A percentile compares a stretch with the other conserved stretches of the same genome.
Conservation (phyloP, 768 basidiomycete genomes). For the Pholiota microspora region DNA sequence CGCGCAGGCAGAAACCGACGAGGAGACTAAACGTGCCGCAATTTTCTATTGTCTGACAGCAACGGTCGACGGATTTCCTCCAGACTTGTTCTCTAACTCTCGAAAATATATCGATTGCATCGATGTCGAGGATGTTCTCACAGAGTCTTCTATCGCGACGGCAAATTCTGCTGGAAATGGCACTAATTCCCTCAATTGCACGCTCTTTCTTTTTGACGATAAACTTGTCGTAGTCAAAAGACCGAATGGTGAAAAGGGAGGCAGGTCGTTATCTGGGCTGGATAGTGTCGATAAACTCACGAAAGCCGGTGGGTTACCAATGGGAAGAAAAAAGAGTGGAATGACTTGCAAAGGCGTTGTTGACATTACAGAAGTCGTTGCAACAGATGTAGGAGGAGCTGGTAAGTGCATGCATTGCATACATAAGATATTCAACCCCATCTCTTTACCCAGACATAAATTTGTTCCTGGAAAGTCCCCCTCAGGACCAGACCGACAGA, state of each 20-base stretch:
- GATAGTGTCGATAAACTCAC: slow-evolving; percentile 76
- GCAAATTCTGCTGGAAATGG: slow-evolving; percentile 38
- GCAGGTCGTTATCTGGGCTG: slow-evolving; percentile 68
- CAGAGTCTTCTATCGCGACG: slow-evolving; percentile 49
- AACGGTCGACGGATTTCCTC: slow-evolving; percentile 89
- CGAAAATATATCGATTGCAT: slow-evolving; percentile 89
- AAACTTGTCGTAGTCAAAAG: slow-evolving; percentile 91
- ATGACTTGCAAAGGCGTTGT: slow-evolving; percentile 84
- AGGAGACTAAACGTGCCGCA: slow-evolving; percentile 85
- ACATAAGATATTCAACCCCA: not conserved
- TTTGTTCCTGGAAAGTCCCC: slow-evolving; percentile 79
- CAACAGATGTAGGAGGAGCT: slow-evolving; percentile 80
- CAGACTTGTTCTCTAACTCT: slow-evolving; percentile 84
- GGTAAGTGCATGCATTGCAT: slow-evolving; percentile 45
- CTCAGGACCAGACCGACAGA: slow-evolving; percentile 76
- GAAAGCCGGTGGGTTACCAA: slow-evolving; percentile 59
- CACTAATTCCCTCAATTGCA: slow-evolving; percentile 67
- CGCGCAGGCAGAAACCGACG: slow-evolving; percentile 88
- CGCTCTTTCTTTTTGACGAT: slow-evolving; percentile 92
- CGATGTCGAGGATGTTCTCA: slow-evolving; percentile 82
- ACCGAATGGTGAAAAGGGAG: slow-evolving; percentile 74
- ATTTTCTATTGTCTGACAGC: slow-evolving; percentile 84
- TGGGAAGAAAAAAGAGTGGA: slow-evolving; percentile 71
- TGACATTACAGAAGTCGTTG: slow-evolving; percentile 81
- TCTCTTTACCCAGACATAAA: slow-evolving; percentile 65